Conservation (phyloP, 2,329 filamentous ascomycete species). For the Phyllosticta citribraziliensis region DNA sequence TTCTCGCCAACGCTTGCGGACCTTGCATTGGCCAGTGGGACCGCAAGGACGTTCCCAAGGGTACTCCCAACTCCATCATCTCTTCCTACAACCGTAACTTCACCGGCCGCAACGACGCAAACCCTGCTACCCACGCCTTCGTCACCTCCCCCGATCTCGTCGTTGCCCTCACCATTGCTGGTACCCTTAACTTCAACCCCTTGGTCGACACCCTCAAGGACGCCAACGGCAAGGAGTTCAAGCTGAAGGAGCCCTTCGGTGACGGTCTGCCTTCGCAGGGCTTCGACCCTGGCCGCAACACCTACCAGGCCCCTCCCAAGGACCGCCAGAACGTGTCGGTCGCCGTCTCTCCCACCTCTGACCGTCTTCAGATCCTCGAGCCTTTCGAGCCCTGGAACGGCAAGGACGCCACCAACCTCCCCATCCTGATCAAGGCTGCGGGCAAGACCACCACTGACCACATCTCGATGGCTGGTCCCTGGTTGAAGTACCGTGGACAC, state of each 20-base stretch:
- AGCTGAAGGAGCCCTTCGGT: slow-evolving; percentile 69
- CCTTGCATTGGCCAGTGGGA: slow-evolving; percentile 78
- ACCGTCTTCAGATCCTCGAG: slow-evolving; percentile 85
- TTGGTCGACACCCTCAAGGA: slow-evolving; percentile 85
- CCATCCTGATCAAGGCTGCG: slow-evolving; percentile 91
- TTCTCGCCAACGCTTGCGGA: slow-evolving; percentile 88
- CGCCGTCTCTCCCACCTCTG: slow-evolving; percentile 75
- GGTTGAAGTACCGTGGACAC: slow-evolving; percentile 98
- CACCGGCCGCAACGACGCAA: slow-evolving; percentile 93
- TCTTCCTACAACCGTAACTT: slow-evolving; percentile 99
- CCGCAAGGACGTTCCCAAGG: slow-evolving; percentile 86
- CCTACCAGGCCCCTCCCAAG: slow-evolving; percentile 87
- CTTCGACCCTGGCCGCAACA: slow-evolving; percentile 86
- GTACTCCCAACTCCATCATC: slow-evolving; percentile 89
- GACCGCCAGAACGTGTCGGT: slow-evolving; percentile 67
- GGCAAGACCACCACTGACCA: slow-evolving; percentile 97
- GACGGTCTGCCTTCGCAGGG: slow-evolving; percentile 69
- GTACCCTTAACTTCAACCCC: slow-evolving; percentile 87
- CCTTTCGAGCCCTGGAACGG: slow-evolving; percentile 86
- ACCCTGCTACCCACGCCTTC: slow-evolving; percentile 89
- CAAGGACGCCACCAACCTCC: slow-evolving; percentile 74
- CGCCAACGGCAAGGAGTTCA: slow-evolving; percentile 94
- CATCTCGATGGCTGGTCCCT: slow-evolving; percentile 94
- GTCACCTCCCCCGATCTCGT: slow-evolving; percentile 86
- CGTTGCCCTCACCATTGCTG: slow-evolving; percentile 75